Evolutionary conservation across 2,329 filamentous ascomycete species (phyloP).

Genomic region (Tricladium varicosporioides): DNA sequence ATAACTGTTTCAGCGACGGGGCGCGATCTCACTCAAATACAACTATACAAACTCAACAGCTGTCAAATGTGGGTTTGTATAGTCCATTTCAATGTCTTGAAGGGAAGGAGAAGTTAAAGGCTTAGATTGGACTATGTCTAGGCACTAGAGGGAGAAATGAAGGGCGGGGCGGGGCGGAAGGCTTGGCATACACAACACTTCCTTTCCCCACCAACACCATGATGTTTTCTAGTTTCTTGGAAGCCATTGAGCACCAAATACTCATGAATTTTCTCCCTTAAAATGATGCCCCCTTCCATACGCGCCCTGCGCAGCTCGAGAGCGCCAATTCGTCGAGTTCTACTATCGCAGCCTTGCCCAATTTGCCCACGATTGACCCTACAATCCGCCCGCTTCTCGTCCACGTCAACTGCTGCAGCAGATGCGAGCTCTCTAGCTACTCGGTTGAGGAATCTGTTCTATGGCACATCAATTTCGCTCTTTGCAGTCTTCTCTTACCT

Average conservation of each 20-base stretch:
- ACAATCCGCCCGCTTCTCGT: constrained; percentile 5
- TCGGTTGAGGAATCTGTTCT: constrained; percentile 47
- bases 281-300: constrained; percentile 22
- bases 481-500: constrained; percentile 52
- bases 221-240: too few relatives aligned
- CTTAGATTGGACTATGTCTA: too few relatives aligned
- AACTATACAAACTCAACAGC: too few relatives aligned
- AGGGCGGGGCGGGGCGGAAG: too few relatives aligned
- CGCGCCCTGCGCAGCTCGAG: constrained; percentile 17
- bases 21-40: too few relatives aligned
- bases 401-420: constrained; percentile 24
- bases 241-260: constrained; percentile 3
- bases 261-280: constrained; percentile 3
- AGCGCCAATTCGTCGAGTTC: constrained; percentile 7
- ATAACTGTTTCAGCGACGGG: too few relatives aligned
- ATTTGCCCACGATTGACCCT: constrained; percentile 8
- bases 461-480: constrained; percentile 53
- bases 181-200: too few relatives aligned
- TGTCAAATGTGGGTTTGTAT: too few relatives aligned
- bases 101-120: too few relatives aligned
- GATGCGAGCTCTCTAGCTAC: constrained; percentile 38
- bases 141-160: too few relatives aligned
- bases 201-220: too few relatives aligned
- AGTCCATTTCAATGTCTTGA: too few relatives aligned
- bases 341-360: constrained; percentile 17